phyloP scores from a whole-genome alignment of 106 monocot species.

The Dactylorhiza incarnata region DNA sequence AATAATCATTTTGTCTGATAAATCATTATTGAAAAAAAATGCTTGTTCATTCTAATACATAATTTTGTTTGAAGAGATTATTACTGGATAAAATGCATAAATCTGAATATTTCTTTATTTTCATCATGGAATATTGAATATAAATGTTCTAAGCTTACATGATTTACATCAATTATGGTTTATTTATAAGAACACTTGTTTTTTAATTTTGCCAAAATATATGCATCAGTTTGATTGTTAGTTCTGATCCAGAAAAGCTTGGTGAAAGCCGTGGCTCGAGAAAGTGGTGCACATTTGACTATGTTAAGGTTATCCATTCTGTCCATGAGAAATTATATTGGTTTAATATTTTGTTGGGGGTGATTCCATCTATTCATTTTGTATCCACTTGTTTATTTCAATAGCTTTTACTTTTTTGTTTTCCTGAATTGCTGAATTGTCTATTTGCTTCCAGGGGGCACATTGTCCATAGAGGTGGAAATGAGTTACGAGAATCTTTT shows the following conservation, averaged over 20 bases:
- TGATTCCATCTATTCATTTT: neutral
- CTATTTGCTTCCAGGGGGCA: constrained; percentile 33
- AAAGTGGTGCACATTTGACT: constrained; percentile 79
- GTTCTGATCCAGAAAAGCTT: constrained; percentile 59
- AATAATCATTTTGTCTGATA: neutral
- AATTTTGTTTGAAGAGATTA: neutral
- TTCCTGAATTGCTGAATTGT: neutral
- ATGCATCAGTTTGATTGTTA: constrained; percentile 2
- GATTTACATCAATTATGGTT: neutral
- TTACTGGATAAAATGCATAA: neutral
- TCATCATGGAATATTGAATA: neutral
- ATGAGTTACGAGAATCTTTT: constrained; percentile 77
- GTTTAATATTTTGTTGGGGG: neutral
- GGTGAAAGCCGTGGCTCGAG: constrained; percentile 81
- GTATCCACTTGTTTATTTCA: neutral
- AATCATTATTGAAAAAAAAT: neutral
- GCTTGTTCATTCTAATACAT: neutral
- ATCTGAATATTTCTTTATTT: neutral
- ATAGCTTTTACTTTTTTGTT: neutral
- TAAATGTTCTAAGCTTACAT: neutral
- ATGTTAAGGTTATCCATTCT: constrained; percentile 51
- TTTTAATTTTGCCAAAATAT: neutral
- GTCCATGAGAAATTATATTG: neutral
- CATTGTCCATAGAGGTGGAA: constrained; percentile 78
- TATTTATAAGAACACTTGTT: neutral